A percentile compares a stretch with the other conserved stretches of the same genome.
phyloP scores from a whole-genome alignment of 192 early-diverging fungal species.

The Gryganskiella cystojenkinii region DNA sequence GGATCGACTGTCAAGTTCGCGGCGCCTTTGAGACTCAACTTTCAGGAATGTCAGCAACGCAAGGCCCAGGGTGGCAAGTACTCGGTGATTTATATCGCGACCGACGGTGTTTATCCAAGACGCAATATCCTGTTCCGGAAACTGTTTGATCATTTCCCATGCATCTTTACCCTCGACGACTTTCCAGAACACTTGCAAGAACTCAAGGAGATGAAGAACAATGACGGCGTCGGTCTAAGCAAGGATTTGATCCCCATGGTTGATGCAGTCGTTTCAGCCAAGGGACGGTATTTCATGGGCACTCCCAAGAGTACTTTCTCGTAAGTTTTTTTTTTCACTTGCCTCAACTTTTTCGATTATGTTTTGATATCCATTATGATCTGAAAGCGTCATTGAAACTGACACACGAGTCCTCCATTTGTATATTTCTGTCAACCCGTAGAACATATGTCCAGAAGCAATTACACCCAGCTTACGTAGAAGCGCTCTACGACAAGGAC shows the following conservation, averaged over 20 bases:
- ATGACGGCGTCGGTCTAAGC: constrained; percentile 57
- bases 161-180: constrained; percentile 62
- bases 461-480: constrained; percentile 39
- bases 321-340: constrained; percentile 19
- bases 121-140: constrained; percentile 51
- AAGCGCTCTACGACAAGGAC: constrained; percentile 20
- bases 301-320: constrained; percentile 62
- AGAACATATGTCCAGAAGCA: constrained; percentile 51
- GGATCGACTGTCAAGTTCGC: no score
- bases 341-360: neutral
- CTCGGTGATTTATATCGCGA: constrained; percentile 54
- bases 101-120: constrained; percentile 46
- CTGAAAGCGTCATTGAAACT: neutral
- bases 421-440: neutral
- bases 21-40: constrained; percentile 8
- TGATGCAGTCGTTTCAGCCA: constrained; percentile 63
- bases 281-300: constrained; percentile 60
- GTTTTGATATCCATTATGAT: neutral
- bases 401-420: neutral
- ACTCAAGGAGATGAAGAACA: constrained; percentile 48
- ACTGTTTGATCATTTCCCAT: constrained; percentile 61
- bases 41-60: constrained; percentile 9
- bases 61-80: constrained; percentile 21
- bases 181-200: constrained; percentile 51
- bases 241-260: constrained; percentile 65